Conservation (phyloP, 768 basidiomycete species). For the Serendipita sp. region DNA sequence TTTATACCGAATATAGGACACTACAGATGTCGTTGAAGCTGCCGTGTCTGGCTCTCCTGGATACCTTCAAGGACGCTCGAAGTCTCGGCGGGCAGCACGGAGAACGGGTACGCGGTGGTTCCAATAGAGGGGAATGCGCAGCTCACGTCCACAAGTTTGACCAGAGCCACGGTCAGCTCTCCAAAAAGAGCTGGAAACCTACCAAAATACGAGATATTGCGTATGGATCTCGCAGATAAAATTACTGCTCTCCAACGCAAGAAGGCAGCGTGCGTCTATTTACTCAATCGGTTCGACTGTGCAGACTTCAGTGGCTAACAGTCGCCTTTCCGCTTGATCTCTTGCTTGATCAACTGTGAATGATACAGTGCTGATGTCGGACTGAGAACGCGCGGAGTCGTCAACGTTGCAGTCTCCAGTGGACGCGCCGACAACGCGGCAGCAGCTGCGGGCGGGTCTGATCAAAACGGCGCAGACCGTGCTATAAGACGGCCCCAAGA, state of each 20-base stretch:
- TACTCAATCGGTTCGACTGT: neutral
- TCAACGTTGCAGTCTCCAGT: slow-evolving; percentile 26
- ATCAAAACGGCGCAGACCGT: slow-evolving; percentile 18
- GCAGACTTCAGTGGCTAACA: slow-evolving; percentile 1
- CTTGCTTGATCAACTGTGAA: neutral
- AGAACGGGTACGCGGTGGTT: too few relatives aligned
- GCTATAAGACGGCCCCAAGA: slow-evolving; percentile 20
- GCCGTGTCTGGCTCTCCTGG: too few relatives aligned
- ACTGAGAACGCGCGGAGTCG: slow-evolving; percentile 29
- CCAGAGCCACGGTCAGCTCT: neutral
- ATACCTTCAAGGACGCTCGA: too few relatives aligned
- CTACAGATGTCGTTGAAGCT: too few relatives aligned
- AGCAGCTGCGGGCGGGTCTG: slow-evolving; percentile 14
- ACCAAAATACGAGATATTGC: too few relatives aligned
- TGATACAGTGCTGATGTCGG: slow-evolving; percentile 21
- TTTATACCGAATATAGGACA: too few relatives aligned
- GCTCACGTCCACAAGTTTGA: neutral
- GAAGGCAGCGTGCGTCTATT: slow-evolving; percentile 35
- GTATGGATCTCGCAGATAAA: slow-evolving; percentile 37
- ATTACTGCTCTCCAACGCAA: slow-evolving; percentile 52
- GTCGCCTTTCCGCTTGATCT: neutral
- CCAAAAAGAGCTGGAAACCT: neutral
- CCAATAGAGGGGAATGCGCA: neutral
- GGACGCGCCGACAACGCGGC: slow-evolving; percentile 18
- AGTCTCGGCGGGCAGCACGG: too few relatives aligned